These are phyloP conservation scores for Boletus vinaceobasis DNA, from an alignment of 768 basidiomycete genomes.

Conservation along the genomic window DNA sequence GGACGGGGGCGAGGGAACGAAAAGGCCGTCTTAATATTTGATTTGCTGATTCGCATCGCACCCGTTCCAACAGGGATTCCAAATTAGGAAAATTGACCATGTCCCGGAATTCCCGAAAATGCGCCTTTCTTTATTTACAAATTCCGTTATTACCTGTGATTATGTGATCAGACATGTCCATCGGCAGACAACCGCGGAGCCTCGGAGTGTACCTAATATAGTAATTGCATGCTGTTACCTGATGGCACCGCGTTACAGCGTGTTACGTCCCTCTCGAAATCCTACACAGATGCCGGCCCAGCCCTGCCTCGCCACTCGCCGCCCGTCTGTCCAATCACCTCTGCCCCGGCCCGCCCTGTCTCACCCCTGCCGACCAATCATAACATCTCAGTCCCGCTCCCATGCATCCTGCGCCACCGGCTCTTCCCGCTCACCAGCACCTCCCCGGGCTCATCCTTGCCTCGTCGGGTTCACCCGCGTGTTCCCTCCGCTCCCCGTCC, in stretches of 20 bases:
- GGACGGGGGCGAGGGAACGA: constrained; percentile 18
- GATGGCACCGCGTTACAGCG: constrained; percentile 18
- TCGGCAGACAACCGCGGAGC: constrained; percentile 32
- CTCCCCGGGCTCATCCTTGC: neutral
- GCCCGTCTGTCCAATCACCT: constrained; percentile 5
- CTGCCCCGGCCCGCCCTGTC: constrained; percentile 16
- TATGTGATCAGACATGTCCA: constrained; percentile 23
- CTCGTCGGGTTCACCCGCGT: constrained; percentile 17
- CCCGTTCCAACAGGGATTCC: constrained; percentile 21
- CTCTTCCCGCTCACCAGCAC: constrained; percentile 9
- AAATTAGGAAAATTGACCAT: constrained; percentile 10
- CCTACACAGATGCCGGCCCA: constrained; percentile 22
- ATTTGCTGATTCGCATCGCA: constrained; percentile 37
- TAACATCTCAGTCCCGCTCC: neutral
- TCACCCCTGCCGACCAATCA: constrained; percentile 7
- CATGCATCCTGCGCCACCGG: constrained; percentile 29
- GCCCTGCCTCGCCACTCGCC: constrained; percentile 27
- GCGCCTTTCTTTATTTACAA: constrained; percentile 26
- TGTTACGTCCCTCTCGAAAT: constrained; percentile 22
- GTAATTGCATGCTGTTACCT: constrained; percentile 26
- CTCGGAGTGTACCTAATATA: constrained; percentile 25
- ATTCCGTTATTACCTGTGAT: constrained; percentile 32
- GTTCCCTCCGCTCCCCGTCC: constrained; percentile 10
- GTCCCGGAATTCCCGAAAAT: constrained; percentile 29
- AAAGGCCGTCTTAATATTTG: constrained; percentile 38